Base-by-base conservation (phyloP, 139 green algal species). In the Zygnema circumcarinatum region DNA sequence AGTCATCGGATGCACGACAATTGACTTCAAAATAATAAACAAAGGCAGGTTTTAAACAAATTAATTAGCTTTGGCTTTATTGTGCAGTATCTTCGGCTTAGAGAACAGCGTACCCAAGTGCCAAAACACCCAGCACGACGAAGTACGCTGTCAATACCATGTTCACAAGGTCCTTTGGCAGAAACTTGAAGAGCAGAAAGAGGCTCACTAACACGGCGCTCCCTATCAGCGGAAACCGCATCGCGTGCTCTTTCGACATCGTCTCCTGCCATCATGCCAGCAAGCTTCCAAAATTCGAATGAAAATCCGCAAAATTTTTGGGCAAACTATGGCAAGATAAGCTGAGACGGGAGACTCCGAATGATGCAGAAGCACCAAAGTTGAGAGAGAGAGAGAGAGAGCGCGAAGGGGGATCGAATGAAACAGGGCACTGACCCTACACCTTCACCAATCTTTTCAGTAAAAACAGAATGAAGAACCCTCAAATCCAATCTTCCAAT, bases 121-220 rank as follows among this genome's bases (percentile, higher is more conserved):
- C 85, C 41, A 98, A 79, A 3, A 93, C 93, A 3, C 96, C 97
- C 16, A 99, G 93, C 1, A 96, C 39, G 1, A 96, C 94, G 87
- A 99, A 98, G 93, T 99, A 99, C 40, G 82, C 81, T 3, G 92
- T 92, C 38, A 97, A 86, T 11, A 96, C 90, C 0, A 82, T 79
- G 81, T 97, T 97, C 38, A 97, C 89, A 0, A 95, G 75, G 36
- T 97, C 91, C 84, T 98, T 97, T 16, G 96, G 96, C 47, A 99
- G 89, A 80, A 97, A 96, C 91, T 98, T 98, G 94, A 99, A 98
- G 22, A 94, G 83, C 35, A 98, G 73, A 89, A 99, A 99, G 21
- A 99, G 93, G 0, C 92, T 91, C 68, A 99, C 93, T 0, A 99
- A 95, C n/a, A 99, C 94, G 40, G 93, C 93, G 78, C 92, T 96